phyloP scores from a whole-genome alignment of 169 alveolate genomes.

The Eimeria falciformis region DNA sequence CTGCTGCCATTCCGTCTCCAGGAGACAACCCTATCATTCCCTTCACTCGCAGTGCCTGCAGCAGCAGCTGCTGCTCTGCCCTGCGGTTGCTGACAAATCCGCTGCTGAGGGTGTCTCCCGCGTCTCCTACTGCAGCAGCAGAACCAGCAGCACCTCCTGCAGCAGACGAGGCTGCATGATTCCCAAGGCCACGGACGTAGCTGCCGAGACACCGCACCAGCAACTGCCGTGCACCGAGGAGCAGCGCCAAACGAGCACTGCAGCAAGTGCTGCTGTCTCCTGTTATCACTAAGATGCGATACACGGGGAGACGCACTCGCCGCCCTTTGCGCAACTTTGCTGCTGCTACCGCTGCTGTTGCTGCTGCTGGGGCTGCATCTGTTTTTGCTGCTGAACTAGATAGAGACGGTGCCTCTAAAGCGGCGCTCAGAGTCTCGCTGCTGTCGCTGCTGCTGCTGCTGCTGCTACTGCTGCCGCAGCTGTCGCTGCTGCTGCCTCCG shows the following conservation, averaged over 20 bases:
- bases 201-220: conserved; percentile 13
- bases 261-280: conserved; percentile 41
- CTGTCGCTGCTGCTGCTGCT: neutral
- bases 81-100: neutral
- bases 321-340: neutral
- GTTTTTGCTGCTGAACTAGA: neutral
- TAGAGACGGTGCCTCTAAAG: neutral
- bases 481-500: neutral
- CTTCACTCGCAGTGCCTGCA: conserved; percentile 4
- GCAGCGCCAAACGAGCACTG: conserved; percentile 15
- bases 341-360: conserved; percentile 4
- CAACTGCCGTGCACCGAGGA: conserved; percentile 55
- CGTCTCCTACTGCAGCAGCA: neutral
- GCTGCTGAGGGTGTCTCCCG: conserved; percentile 1
- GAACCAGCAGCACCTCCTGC: neutral
- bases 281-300: conserved; percentile 38
- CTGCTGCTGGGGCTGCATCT: conserved; percentile 23
- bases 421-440: neutral
- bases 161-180: neutral
- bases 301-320: conserved; percentile 40
- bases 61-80: conserved; percentile 36
- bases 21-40: neutral
- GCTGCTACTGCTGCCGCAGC: neutral
- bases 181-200: neutral
- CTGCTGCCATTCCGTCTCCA: neutral